Percentiles rank a stretch among this genome's conserved stretches.
phyloP scores from a whole-genome alignment of 2,329 filamentous ascomycete genomes.

The Cercospora sojina region DNA sequence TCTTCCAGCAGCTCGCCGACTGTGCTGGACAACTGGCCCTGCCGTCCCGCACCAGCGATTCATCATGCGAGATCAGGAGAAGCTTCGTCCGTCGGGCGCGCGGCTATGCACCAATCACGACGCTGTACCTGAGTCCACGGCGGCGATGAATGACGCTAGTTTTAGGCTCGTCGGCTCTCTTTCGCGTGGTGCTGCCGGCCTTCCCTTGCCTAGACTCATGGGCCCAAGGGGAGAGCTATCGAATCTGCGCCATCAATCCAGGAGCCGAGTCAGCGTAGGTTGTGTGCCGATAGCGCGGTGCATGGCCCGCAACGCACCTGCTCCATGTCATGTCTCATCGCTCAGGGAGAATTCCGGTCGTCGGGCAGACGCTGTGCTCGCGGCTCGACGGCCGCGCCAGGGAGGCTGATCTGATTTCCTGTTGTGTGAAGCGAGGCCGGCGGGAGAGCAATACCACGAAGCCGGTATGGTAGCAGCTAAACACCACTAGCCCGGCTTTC shows the following conservation, averaged over 20 bases:
- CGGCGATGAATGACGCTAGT: slow-evolving; percentile 6
- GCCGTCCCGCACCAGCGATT: slow-evolving; percentile 8
- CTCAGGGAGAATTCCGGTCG: background rate
- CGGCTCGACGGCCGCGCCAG: background rate
- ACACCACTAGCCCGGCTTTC: slow-evolving; percentile 4
- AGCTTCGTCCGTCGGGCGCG: slow-evolving; percentile 10
- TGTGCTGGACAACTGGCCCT: background rate
- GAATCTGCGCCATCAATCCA: background rate
- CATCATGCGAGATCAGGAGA: slow-evolving; percentile 16
- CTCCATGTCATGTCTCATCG: slow-evolving; percentile 4
- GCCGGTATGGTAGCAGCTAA: slow-evolving; percentile 13
- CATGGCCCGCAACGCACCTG: slow-evolving; percentile 3
- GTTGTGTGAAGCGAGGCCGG: background rate
- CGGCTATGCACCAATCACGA: slow-evolving; percentile 18
- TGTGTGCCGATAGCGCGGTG: slow-evolving; percentile 12
- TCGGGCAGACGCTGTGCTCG: background rate
- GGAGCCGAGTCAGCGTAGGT: slow-evolving; percentile 14
- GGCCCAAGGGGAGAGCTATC: background rate
- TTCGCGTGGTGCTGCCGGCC: slow-evolving; percentile 11
- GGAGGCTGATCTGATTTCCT: background rate
- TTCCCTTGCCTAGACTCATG: slow-evolving; percentile 5
- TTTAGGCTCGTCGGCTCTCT: slow-evolving; percentile 21
- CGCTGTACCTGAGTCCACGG: slow-evolving; percentile 13
- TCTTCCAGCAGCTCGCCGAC: background rate
- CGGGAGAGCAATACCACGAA: slow-evolving; percentile 1